Conservation (phyloP, 139 green algal genomes). For the Ostreobium quekettii region DNA sequence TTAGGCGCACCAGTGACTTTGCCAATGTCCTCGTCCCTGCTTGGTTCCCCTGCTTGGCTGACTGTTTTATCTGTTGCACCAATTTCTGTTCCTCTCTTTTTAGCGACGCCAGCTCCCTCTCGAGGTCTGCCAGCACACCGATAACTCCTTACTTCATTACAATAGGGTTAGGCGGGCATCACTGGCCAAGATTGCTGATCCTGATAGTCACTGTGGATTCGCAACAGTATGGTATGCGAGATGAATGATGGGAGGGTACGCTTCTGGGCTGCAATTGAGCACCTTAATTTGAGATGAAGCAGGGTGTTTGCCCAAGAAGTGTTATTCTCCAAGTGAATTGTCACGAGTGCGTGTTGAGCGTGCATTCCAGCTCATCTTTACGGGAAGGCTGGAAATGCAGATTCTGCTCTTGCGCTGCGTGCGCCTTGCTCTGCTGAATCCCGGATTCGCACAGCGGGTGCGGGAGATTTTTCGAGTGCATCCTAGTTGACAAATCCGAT, state of each 20-base stretch:
- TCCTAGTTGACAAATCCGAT: no score
- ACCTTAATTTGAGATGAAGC: background rate
- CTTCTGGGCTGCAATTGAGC: background rate
- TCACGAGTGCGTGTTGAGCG: no score
- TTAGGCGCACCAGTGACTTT: conserved; percentile 48
- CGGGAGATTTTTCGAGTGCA: no score
- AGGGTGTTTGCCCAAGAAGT: no score
- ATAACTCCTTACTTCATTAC: background rate
- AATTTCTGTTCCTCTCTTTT: conserved; percentile 49
- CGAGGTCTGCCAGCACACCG: conserved; percentile 33
- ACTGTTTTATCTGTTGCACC: conserved; percentile 48
- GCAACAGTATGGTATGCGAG: background rate
- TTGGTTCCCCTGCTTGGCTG: conserved; percentile 40
- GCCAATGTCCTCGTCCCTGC: conserved; percentile 33
- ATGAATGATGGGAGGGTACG: no score
- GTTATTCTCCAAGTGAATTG: no score
- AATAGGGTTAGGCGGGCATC: background rate
- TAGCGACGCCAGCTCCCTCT: conserved; percentile 39
- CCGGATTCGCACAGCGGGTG: no score
- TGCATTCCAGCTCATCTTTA: no score
- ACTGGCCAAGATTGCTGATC: background rate
- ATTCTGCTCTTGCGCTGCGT: no score
- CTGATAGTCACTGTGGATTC: conserved; percentile 2
- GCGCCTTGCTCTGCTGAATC: no score
- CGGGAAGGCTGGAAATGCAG: no score